Base-by-base conservation (phyloP, 2,329 filamentous ascomycete species). In the Claviceps sp. region DNA sequence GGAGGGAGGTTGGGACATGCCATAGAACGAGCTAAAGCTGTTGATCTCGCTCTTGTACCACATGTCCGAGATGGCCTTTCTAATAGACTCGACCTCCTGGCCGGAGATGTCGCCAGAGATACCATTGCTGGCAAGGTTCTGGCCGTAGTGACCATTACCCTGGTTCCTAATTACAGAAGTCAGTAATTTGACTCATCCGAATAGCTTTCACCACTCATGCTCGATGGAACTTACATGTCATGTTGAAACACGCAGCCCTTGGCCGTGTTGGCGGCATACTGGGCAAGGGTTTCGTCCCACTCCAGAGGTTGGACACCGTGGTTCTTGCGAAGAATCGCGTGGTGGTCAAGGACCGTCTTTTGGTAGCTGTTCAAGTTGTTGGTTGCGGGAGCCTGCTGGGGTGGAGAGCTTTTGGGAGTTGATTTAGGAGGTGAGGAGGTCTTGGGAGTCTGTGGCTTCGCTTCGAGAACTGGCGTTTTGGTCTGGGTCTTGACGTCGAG, bases 281-380 rank as follows among this genome's bases (percentile, higher is more conserved):
- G 63, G 51, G 81, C 85, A 51, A 88, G 78, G 44, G 70, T 70
- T 8, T 71, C 63, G 60, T 83, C 76, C 85, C 87, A 97, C 49
- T 62, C 64, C 46, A 96, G 63, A 45, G 22, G 69, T 11, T 37
- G 63, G 38, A 81, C 81, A 18, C 84, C 84, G 77, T 96, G 88
- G 73, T 93, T 94, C 63, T 74, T 66, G 57, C 93, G 90, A 71
- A 93, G 87, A 50, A 84, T 62, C 72, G 96, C 96, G 82, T 97
- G 93, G 65, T 87, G 80, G 60, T 82, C 73, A 48, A 91, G 61
- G 48, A 76, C 75, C 14, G 68, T 63, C 52, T 65, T 65, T 53
- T 60, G 38, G 54, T 72, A 69, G 51, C 66, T 57, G 43, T 52
- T 53, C 38, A 43, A n/a, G 41, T 20, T 45, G 22, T 24, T 9